Percentiles rank a stretch among this genome's conserved stretches.
Evolutionary conservation across 371 early-diverging fungal genomes (phyloP).

Genomic region (Mortierella sp.): DNA sequence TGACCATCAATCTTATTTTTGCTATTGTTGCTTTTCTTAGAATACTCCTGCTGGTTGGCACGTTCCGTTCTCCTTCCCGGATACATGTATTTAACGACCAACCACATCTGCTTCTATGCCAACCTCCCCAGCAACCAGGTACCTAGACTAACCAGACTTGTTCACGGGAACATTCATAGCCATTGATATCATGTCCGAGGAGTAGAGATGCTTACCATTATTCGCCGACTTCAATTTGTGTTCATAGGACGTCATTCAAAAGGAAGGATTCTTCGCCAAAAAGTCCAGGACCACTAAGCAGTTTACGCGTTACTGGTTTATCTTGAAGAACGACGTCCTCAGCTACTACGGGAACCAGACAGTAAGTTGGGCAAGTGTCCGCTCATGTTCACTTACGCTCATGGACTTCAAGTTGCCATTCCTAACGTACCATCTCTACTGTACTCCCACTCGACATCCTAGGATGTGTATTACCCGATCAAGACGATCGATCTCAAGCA

Average conservation of each 20-base stretch:
- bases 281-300: conserved; percentile 59
- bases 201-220: neutral
- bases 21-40: conserved; percentile 51
- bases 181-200: neutral
- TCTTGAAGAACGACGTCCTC: conserved; percentile 74
- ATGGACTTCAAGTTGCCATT: too few relatives aligned
- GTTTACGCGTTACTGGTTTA: conserved; percentile 77
- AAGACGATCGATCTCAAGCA: conserved; percentile 79
- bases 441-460: neutral
- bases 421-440: neutral
- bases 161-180: neutral
- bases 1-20: neutral
- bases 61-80: conserved; percentile 80
- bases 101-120: conserved; percentile 81
- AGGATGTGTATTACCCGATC: conserved; percentile 79
- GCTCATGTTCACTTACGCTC: neutral
- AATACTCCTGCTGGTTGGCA: conserved; percentile 82
- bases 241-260: conserved; percentile 64
- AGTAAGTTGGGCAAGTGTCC: conserved; percentile 29
- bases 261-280: conserved; percentile 76
- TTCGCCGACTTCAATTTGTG: neutral
- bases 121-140: conserved; percentile 64
- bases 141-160: neutral
- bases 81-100: conserved; percentile 76
- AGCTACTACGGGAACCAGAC: conserved; percentile 73